Conservation (phyloP, 2,329 filamentous ascomycete genomes). For the Botrytis byssoidea region DNA sequence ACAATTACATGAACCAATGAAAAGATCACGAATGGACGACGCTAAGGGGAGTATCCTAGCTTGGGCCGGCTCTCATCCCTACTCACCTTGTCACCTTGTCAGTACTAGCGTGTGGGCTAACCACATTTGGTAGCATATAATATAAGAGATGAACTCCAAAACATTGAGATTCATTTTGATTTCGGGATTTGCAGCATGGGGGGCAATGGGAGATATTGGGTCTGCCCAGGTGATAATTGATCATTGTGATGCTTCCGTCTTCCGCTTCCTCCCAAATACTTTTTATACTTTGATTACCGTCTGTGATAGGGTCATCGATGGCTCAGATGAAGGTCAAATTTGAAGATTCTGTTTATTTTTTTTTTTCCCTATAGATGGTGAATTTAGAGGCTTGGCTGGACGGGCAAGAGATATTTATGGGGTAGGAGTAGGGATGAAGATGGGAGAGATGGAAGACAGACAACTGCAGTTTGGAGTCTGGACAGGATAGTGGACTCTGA, state of each 20-base stretch:
- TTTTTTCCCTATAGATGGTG: background rate
- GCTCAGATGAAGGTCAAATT: background rate
- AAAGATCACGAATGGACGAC: fast-evolving
- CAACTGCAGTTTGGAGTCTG: background rate
- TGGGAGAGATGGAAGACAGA: background rate
- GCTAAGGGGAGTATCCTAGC: background rate
- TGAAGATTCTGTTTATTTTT: background rate
- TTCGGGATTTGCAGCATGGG: background rate
- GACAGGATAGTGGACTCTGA: background rate
- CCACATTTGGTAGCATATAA: background rate
- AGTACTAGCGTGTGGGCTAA: background rate
- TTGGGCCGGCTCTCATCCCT: fast-evolving
- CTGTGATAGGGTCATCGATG: background rate
- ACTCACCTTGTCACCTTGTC: background rate
- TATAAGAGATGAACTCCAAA: background rate
- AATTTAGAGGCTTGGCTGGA: background rate
- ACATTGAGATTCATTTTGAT: constrained; percentile 11
- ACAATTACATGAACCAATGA: background rate
- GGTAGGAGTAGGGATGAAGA: background rate
- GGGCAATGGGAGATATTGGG: background rate
- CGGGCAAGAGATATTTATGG: background rate
- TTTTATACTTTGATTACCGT: background rate
- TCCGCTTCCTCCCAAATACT: background rate
- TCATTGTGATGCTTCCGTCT: too few species aligned
- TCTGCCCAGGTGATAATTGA: background rate